Conservation (phyloP, 2,329 filamentous ascomycete species). For the Penicillium sp. region DNA sequence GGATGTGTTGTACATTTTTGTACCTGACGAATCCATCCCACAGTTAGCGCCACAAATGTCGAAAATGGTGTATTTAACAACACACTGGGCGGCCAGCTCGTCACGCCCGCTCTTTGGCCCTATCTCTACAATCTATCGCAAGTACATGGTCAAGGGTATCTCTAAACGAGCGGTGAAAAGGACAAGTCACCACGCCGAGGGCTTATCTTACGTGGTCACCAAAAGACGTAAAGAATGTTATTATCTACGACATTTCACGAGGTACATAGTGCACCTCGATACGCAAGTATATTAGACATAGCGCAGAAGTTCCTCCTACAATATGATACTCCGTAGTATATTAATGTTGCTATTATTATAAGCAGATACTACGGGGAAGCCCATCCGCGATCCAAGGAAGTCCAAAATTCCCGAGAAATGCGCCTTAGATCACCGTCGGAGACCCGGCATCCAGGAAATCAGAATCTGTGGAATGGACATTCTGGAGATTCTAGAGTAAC, state of each 20-base stretch:
- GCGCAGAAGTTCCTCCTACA: background rate
- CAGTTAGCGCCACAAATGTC: background rate
- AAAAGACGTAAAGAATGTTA: background rate
- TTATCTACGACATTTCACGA: background rate
- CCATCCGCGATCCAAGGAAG: background rate
- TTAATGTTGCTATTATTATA: background rate
- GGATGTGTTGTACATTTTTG: conserved; percentile 10
- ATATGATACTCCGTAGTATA: background rate
- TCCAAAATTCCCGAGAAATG: background rate
- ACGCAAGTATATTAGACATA: conserved; percentile 1
- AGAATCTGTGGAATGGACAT: conserved; percentile 5
- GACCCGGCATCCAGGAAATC: conserved; percentile 14
- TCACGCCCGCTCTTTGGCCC: background rate
- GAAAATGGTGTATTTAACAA: background rate
- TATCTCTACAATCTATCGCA: background rate
- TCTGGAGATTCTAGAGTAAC: conserved; percentile 5
- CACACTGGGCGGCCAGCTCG: conserved; percentile 4
- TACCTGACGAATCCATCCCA: conserved; percentile 6
- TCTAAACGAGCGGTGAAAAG: conserved; percentile 9
- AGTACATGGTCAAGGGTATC: background rate
- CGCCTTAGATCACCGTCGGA: conserved; percentile 1
- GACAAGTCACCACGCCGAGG: conserved; percentile 5
- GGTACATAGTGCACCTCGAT: background rate
- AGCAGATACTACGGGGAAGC: background rate
- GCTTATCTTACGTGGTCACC: background rate